Percentiles rank a stretch among this genome's conserved stretches.
Evolutionary conservation across 495 filamentous ascomycete genomes (phyloP).

Genomic region (Melanomma pulvis-pyrius): DNA sequence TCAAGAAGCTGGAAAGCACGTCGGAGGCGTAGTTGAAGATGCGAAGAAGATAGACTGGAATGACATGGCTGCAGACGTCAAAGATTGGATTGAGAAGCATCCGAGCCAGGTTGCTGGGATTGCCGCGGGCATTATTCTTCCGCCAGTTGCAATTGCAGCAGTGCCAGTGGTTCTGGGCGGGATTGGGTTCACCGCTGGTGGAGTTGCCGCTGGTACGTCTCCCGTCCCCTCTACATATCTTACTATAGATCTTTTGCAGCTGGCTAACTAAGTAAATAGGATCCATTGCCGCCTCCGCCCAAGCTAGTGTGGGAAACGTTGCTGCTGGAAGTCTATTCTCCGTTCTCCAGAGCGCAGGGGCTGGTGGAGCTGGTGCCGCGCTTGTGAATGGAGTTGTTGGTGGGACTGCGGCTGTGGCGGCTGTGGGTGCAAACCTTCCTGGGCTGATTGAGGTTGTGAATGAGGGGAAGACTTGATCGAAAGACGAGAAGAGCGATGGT

Average conservation of each 20-base stretch:
- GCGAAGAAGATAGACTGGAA: conserved; percentile 6
- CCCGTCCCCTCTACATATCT: background rate
- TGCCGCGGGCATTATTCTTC: background rate
- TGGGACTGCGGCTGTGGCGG: conserved; percentile 1
- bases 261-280: background rate
- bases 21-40: background rate
- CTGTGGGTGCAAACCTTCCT: conserved; percentile 2
- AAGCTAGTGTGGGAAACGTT: conserved; percentile 11
- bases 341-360: conserved; percentile 29
- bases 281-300: conserved; percentile 2
- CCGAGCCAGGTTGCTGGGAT: background rate
- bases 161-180: background rate
- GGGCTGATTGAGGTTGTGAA: background rate
- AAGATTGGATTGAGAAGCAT: conserved; percentile 5
- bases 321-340: conserved; percentile 20
- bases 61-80: background rate
- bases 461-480: background rate
- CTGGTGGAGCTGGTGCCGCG: conserved; percentile 27
- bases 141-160: background rate
- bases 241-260: background rate
- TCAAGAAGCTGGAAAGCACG: conserved; percentile 16
- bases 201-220: conserved; percentile 5
- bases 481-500: background rate
- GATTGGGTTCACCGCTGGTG: conserved; percentile 9
- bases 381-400: conserved; percentile 20